These are phyloP conservation scores for Rhizomucor pusillus DNA, from an alignment of 371 early-diverging fungal species.

Conservation along the genomic window DNA sequence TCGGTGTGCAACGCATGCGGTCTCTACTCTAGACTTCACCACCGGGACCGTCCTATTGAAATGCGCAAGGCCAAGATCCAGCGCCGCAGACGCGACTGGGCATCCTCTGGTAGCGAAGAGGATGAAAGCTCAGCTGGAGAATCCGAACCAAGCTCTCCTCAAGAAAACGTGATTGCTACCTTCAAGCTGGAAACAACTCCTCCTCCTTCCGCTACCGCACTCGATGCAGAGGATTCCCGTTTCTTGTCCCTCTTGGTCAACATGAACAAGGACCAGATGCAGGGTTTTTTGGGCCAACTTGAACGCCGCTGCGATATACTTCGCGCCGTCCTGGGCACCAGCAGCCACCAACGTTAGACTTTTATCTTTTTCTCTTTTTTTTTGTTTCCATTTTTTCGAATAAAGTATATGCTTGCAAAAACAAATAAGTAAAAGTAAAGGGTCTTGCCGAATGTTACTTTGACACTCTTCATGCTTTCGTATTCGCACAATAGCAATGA, in stretches of 20 bases:
- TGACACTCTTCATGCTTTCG: no score
- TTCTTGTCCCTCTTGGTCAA: slow-evolving; percentile 43
- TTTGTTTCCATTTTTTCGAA: slow-evolving; percentile 5
- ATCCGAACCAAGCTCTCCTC: not conserved
- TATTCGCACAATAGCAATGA: no score
- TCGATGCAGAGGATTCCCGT: slow-evolving; percentile 32
- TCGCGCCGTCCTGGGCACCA: slow-evolving; percentile 18
- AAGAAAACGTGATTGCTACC: not conserved
- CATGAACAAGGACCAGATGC: slow-evolving; percentile 52
- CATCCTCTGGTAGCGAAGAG: slow-evolving; percentile 9
- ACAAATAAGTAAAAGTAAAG: no score
- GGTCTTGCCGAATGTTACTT: no score
- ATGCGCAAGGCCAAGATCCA: slow-evolving; percentile 69
- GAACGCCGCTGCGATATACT: slow-evolving; percentile 39
- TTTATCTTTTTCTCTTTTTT: slow-evolving; percentile 6
- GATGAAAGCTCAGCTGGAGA: not conserved
- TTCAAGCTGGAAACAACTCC: not conserved
- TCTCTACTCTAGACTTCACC: slow-evolving; percentile 82
- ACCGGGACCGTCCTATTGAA: slow-evolving; percentile 57
- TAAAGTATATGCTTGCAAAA: no score
- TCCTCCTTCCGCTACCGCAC: not conserved
- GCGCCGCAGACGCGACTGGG: slow-evolving; percentile 61
- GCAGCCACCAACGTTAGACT: not conserved
- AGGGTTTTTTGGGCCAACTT: slow-evolving; percentile 46
- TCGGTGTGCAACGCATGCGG: slow-evolving; percentile 93